Evolutionary conservation across 148 eudicot species (phyloP), one percentile per base, ranked within the genome.

Genomic region (Polygonum maritimum): DNA sequence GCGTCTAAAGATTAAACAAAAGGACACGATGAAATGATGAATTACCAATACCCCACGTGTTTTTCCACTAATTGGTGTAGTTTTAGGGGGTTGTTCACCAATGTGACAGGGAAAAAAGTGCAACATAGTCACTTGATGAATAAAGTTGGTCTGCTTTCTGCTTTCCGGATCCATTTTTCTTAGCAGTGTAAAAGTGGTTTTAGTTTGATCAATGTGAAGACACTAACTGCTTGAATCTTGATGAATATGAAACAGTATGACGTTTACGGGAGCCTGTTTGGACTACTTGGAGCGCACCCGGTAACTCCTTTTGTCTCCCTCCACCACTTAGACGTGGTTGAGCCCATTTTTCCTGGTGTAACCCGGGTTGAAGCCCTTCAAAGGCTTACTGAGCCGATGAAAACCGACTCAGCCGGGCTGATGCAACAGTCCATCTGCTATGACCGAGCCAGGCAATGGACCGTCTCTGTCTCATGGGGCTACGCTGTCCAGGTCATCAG

Each of bases 341-440:
- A 84, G 69, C 84, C 87, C 4, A 72, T 84, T 63, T 84, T 84
- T 75, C 87, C 87, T 19, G 48, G 71, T 1, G 77, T 79, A 77
- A 75, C 81, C 13, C 78, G 82, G 4, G 76, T 79, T 44, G 80
- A 84, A 75, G 82, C 84, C 35, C 41, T 84, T 5, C 41, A 69
- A 31, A 84, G 77, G 63, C 72, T 84, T 40, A 63, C 71, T 13
- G 76, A 75, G 44, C 76, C 84, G 0, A 76, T 80, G 51, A 77
- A 73, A 71, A 69, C 60, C 31, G 87, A 84, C 55, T 82, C 87
- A 2, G 83, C 82, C 7, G 80, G 84, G 48, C 69, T 82, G 63
- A 76, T 84, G 80, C 87, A 84, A 26, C 87, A 84, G 63, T 84
- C 84, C 67, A 84, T 84, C 31, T 84, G 87, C 79, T 84, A 84